Conservation (phyloP, 257 asterid genomes). For the Pogostemon cablin region DNA sequence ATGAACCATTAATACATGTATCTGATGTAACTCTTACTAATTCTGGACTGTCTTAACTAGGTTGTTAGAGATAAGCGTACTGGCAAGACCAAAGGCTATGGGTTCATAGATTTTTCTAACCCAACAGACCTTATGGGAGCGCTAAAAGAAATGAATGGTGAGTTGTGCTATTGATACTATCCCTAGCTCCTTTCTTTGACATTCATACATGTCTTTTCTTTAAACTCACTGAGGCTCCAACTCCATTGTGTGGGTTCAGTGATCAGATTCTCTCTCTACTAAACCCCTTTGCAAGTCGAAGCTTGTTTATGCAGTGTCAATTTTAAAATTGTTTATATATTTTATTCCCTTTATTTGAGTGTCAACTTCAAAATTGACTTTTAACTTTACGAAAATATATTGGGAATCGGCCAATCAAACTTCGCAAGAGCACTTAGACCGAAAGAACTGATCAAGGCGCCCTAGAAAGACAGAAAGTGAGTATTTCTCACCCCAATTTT, state of each 20-base stretch:
- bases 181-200: too few relatives aligned
- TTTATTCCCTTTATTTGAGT: not conserved
- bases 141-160: conserved; percentile 89
- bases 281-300: not conserved
- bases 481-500: not conserved
- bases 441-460: conserved; percentile 80
- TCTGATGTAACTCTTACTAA: conserved; percentile 8
- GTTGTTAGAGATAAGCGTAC: conserved; percentile 96
- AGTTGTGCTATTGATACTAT: conserved; percentile 15
- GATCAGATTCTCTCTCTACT: not conserved
- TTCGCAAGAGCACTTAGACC: conserved; percentile 92
- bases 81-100: conserved; percentile 94
- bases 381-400: conserved; percentile 75
- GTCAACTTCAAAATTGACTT: conserved; percentile 3
- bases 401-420: conserved; percentile 93
- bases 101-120: conserved; percentile 86
- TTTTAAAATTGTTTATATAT: not conserved
- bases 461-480: conserved; percentile 73
- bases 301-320: not conserved
- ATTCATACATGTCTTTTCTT: too few relatives aligned
- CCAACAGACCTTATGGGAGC: conserved; percentile 89
- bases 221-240: not conserved
- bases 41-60: conserved; percentile 41
- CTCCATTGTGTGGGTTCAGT: not conserved
- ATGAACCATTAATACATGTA: conserved; percentile 2